These are phyloP conservation scores for Lasiodiplodia citricola DNA, from an alignment of 2,329 filamentous ascomycete species.

Conservation along the genomic window DNA sequence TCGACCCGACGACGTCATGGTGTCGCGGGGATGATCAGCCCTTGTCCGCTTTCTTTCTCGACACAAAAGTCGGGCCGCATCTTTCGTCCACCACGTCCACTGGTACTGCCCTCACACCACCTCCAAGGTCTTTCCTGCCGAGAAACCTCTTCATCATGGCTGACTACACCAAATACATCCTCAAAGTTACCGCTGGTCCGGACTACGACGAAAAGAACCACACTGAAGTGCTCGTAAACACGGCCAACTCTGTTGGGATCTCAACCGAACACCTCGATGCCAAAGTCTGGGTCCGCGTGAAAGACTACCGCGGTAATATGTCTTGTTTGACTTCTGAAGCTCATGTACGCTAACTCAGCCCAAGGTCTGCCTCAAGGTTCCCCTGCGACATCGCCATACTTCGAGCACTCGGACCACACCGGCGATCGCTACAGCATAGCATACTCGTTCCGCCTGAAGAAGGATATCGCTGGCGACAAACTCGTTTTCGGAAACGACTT, in stretches of 20 bases:
- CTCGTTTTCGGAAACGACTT: slow-evolving; percentile 97
- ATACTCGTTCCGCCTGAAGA: slow-evolving; percentile 77
- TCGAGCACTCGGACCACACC: slow-evolving; percentile 70
- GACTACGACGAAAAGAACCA: slow-evolving; percentile 77
- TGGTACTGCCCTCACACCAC: background rate
- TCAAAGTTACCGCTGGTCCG: slow-evolving; percentile 81
- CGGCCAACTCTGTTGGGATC: slow-evolving; percentile 65
- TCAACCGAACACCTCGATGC: slow-evolving; percentile 67
- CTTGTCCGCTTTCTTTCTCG: slow-evolving; percentile 5
- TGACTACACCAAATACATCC: slow-evolving; percentile 69
- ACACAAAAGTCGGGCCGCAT: slow-evolving; percentile 3
- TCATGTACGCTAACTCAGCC: background rate
- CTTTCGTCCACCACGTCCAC: background rate
- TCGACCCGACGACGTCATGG: slow-evolving; percentile 16
- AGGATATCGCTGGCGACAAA: slow-evolving; percentile 68
- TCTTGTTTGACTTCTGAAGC: background rate
- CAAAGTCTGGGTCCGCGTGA: slow-evolving; percentile 76
- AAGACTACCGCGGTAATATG: slow-evolving; percentile 58
- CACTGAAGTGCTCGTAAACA: slow-evolving; percentile 76
- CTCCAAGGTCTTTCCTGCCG: background rate
- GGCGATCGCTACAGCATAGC: slow-evolving; percentile 85
- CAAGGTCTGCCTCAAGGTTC: slow-evolving; percentile 74
- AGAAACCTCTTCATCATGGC: slow-evolving; percentile 49
- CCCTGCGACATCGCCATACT: slow-evolving; percentile 76
- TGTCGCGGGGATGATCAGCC: slow-evolving; percentile 17